Evolutionary conservation across 345 rosid genomes (phyloP).

Genomic region (Raphanus raphanistrum): DNA sequence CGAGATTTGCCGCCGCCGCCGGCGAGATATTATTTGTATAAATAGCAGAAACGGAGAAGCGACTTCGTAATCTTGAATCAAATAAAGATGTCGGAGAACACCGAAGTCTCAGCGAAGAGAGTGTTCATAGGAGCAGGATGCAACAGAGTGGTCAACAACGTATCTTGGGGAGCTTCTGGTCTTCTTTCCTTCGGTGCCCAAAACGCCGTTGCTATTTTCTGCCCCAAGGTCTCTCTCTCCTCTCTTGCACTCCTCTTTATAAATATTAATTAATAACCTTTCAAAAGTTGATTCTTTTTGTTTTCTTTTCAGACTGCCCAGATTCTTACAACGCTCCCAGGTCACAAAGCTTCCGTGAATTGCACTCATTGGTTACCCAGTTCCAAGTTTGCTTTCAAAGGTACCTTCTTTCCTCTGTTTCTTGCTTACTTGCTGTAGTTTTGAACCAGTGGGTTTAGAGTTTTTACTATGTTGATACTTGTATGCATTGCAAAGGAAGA

Average conservation of each 20-base stretch:
- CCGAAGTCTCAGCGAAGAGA: conserved; percentile 51
- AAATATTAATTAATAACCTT: background rate
- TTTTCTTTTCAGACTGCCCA: conserved; percentile 57
- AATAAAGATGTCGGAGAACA: conserved; percentile 18
- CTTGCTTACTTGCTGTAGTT: background rate
- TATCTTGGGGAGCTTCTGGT: conserved; percentile 86
- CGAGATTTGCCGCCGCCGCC: conserved; percentile 14
- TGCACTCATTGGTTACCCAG: conserved; percentile 91
- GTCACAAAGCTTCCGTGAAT: conserved; percentile 77
- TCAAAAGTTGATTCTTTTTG: background rate
- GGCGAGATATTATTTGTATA: background rate
- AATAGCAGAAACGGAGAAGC: background rate
- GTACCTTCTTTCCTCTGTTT: conserved; percentile 37
- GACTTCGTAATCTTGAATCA: background rate
- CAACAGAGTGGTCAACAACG: conserved; percentile 83
- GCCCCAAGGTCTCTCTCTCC: conserved; percentile 55
- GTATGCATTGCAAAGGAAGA: conserved; percentile 1
- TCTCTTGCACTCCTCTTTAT: conserved; percentile 6
- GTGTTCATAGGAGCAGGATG: conserved; percentile 91
- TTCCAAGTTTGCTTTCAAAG: conserved; percentile 72
- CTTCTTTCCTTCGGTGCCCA: conserved; percentile 85
- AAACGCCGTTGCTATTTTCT: conserved; percentile 79
- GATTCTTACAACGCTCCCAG: conserved; percentile 83
- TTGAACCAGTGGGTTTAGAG: background rate
- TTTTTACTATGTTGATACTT: background rate